phyloP scores from a whole-genome alignment of 2,329 filamentous ascomycete genomes.

The Aspergillus viridinutans region DNA sequence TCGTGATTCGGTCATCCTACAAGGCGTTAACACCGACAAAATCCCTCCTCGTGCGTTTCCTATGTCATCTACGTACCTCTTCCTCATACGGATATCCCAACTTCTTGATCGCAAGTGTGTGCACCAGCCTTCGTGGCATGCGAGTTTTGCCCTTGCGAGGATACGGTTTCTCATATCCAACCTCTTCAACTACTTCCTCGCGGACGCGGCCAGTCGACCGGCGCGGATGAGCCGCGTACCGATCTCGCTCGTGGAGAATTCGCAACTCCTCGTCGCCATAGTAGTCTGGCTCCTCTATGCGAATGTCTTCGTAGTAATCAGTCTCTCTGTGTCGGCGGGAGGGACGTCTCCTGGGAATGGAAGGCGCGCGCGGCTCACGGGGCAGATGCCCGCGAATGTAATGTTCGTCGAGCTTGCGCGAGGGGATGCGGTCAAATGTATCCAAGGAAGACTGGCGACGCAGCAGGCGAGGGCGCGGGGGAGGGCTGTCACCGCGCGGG shows the following conservation, averaged over 20 bases:
- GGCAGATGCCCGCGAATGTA: constrained; percentile 38
- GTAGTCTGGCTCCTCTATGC: constrained; percentile 61
- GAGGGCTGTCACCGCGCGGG: constrained; percentile 52
- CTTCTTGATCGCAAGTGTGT: constrained; percentile 74
- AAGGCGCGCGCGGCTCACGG: constrained; percentile 60
- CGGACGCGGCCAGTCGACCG: constrained; percentile 40
- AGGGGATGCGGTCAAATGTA: constrained; percentile 75
- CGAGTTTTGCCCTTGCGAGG: constrained; percentile 85
- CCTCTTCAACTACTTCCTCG: constrained; percentile 27
- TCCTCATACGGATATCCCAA: constrained; percentile 82
- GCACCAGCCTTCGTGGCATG: constrained; percentile 76
- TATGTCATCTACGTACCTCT: constrained; percentile 57
- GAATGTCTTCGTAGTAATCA: constrained; percentile 62
- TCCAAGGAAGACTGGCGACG: constrained; percentile 85
- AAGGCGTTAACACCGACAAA: constrained; percentile 9
- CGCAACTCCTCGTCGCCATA: constrained; percentile 71
- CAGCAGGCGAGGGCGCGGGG: constrained; percentile 63
- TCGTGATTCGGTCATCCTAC: constrained; percentile 73
- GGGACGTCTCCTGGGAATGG: constrained; percentile 39
- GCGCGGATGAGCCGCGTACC: constrained; percentile 44
- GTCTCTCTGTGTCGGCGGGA: constrained; percentile 57
- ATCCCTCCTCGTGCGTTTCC: background rate
- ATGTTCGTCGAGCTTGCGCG: constrained; percentile 47
- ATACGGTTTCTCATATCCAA: constrained; percentile 48
- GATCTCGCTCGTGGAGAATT: constrained; percentile 60